Evolutionary conservation across 257 asterid genomes (phyloP), one percentile per base, ranked within the genome.

Genomic region (Linaria vulgaris): DNA sequence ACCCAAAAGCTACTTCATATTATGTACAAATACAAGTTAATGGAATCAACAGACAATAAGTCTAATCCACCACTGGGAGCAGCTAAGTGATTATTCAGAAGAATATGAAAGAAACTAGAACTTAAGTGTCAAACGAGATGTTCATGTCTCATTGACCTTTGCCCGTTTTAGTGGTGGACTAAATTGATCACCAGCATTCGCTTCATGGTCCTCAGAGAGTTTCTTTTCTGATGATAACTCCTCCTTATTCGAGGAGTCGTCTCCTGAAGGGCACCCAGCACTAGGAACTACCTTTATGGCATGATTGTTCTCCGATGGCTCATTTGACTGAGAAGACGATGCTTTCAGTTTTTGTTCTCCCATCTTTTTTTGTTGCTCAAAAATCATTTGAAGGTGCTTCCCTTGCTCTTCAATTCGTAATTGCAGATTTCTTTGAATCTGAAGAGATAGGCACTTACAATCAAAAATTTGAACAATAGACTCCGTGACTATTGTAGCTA

Each of bases 391-490:
- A 41, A 90, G 90, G 70, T 73, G 80, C 72, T 67, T 84, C 43
- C 92, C 97, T 69, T 87, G 97, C 66, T 90, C 96, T 78, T 90
- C 97, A 8, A 90, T 90, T 69, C 88, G 83, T 70, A 90, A 52
- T 73, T 90, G 97, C 77, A 90, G 79, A 61, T 76, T 85, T 65
- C 97, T 80, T 63, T 90, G 97, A 72, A 85, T 80, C 97, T 90
- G 90, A 56, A 59, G 52, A 49, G 60, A 63, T 30, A 49, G 14
- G 63, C 6, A 43, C 24, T 63, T 50, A 6, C 27, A 64, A 16
- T 9, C 72, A 34, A 65, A 31, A 63, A 41, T 9, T 22, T 37
- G 19, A 39, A 38, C 56, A 15, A 23, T 31, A 16, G 45, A 25
- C 23, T 48, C 62, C 15, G 47, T 45, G 48, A 12, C 16, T 12